Conservation (phyloP, 2,329 filamentous ascomycete genomes). For the Xylaria sp. region DNA sequence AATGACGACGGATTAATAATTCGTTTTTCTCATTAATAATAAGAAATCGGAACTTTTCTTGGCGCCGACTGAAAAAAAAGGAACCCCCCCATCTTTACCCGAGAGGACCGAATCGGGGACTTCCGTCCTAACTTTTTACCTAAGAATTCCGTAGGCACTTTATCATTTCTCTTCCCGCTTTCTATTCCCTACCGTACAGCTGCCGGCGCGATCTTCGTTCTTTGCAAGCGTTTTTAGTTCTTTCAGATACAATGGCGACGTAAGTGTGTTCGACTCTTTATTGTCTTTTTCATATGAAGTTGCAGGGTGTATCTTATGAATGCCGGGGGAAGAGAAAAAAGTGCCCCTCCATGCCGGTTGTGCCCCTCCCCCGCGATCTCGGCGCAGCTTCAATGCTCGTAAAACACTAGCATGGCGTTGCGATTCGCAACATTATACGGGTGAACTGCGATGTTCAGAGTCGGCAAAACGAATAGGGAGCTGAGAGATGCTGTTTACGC, state of each 20-base stretch:
- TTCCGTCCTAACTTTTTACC: neutral
- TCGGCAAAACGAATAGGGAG: neutral
- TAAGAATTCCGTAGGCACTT: neutral
- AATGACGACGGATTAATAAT: neutral
- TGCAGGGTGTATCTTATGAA: too few relatives aligned
- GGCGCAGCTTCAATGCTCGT: neutral
- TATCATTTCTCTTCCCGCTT: neutral
- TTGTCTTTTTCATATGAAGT: neutral
- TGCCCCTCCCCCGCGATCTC: constrained; percentile 29
- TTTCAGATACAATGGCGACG: constrained; percentile 29
- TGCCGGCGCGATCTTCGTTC: neutral
- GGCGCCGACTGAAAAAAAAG: too few relatives aligned
- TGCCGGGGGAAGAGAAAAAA: too few relatives aligned
- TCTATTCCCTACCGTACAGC: neutral
- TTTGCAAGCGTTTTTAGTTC: neutral
- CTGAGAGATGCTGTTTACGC: too few relatives aligned
- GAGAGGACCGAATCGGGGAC: neutral
- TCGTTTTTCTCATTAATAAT: neutral
- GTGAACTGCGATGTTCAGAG: neutral
- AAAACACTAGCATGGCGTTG: neutral
- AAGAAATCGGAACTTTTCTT: too few relatives aligned
- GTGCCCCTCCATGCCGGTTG: neutral
- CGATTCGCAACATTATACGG: neutral
- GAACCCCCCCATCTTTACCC: neutral
- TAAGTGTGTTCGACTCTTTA: constrained; percentile 18